Evolutionary conservation across 164 flowering plant species (phyloP), one percentile per base, ranked within the genome.

Genomic region (Aristolochia contorta): DNA sequence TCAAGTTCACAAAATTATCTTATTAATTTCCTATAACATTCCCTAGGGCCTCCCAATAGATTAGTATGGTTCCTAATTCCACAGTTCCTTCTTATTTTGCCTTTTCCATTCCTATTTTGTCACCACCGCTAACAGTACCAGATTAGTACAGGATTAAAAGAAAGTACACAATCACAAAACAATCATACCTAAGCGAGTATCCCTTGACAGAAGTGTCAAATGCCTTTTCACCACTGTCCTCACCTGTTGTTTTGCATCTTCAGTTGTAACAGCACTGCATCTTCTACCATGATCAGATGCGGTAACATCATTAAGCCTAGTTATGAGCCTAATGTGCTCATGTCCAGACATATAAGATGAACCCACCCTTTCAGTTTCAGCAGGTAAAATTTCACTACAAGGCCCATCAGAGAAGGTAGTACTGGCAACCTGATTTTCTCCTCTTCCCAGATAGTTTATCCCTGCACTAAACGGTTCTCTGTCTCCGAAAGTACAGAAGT

Each of bases 181-280:
- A 16, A 21, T 67, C 74, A 46, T 79, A 87, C 95, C 87, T 67
- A 81, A 56, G n/a, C 65, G 67, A 55, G 68, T 54, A 56, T 78
- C 74, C 63, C 62, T 59, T 58, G 85, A 77, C 65, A 83, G 58
- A 64, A 65, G 68, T 64, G 73, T 70, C 65, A 81, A 66, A 62
- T 80, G 85, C 69, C 60, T 67, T 67, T 60, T 69, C 50, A 84
- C 87, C 69, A 80, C 59, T 22, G 69, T 43, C 52, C 75, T 73
- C 69, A 82, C 70, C 65, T 72, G 81, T 65, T 79, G 79, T 68
- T 75, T 78, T 24, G 73, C 57, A 30, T 43, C 65, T 61, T 59
- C 65, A 32, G 47, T 80, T 13, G 13, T n/a, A 54, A 58, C 55
- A 55, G 68, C 70, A 57, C 68, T 57, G 60, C 61, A 62, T 45